phyloP scores from a whole-genome alignment of 75 land plant species.

The Gnetum montanum region DNA sequence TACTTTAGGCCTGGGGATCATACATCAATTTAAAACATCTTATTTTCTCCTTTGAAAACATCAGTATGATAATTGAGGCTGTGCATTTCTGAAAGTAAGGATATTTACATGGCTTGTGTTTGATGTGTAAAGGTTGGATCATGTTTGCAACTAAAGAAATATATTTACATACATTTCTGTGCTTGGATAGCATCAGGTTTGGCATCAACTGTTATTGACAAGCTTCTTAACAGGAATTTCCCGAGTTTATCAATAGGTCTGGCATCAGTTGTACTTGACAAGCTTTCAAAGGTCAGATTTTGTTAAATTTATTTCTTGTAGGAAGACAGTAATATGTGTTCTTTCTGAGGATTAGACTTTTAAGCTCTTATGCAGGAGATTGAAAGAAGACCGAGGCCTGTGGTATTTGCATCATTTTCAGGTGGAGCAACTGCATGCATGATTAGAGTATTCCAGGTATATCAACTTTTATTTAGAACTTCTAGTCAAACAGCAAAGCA shows the following conservation, averaged over 20 bases:
- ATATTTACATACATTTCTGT: background rate
- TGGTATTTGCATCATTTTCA: slow-evolving; percentile 81
- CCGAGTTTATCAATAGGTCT: slow-evolving; percentile 57
- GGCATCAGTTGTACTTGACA: slow-evolving; percentile 48
- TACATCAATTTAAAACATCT: too few relatives aligned
- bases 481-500: too few relatives aligned
- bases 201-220: too few relatives aligned
- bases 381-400: slow-evolving; percentile 45
- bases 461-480: too few relatives aligned
- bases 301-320: too few relatives aligned
- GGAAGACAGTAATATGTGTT: background rate
- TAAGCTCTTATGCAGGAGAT: slow-evolving; percentile 38
- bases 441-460: slow-evolving; percentile 80
- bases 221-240: slow-evolving; percentile 67
- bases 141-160: background rate
- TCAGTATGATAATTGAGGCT: too few relatives aligned
- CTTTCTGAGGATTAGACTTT: background rate
- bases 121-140: too few relatives aligned
- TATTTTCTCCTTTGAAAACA: too few relatives aligned
- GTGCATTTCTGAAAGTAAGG: too few relatives aligned
- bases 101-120: too few relatives aligned
- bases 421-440: slow-evolving; percentile 82
- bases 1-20: too few relatives aligned
- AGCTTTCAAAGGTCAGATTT: slow-evolving; percentile 78
- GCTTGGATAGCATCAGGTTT: background rate